Conservation (phyloP, 306 rosid species). For the Geum urbanum region DNA sequence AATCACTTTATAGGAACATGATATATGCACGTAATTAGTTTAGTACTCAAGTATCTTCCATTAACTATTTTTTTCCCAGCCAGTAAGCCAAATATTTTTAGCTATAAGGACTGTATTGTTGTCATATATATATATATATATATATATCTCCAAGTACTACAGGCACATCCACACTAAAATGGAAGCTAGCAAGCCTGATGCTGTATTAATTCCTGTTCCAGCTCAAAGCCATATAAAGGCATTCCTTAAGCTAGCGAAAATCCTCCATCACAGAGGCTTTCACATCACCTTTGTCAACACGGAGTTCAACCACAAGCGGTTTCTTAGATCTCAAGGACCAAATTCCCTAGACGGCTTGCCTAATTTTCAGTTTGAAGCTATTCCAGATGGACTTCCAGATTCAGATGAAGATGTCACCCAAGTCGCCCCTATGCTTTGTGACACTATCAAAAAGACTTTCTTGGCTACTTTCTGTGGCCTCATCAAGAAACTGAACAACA, state of each 20-base stretch:
- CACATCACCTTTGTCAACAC: slow-evolving; percentile 15
- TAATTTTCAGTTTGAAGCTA: slow-evolving; percentile 8
- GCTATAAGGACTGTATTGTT: neutral
- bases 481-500: neutral
- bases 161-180: neutral
- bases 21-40: no score
- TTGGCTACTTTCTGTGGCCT: neutral
- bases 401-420: neutral
- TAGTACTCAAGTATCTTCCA: neutral
- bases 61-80: no score
- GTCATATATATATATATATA: no score
- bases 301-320: slow-evolving; percentile 21
- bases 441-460: neutral
- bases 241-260: slow-evolving; percentile 1
- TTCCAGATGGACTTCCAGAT: slow-evolving; percentile 5
- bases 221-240: slow-evolving; percentile 17
- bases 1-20: no score
- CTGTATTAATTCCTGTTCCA: slow-evolving; percentile 9
- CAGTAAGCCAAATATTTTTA: no score
- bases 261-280: slow-evolving; percentile 16
- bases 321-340: slow-evolving; percentile 1
- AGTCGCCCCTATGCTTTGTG: neutral
- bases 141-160: neutral
- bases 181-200: slow-evolving; percentile 2
- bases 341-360: slow-evolving; percentile 4